phyloP scores from a whole-genome alignment of 352 stramenopile species.

The Globisporangium ultimum region DNA sequence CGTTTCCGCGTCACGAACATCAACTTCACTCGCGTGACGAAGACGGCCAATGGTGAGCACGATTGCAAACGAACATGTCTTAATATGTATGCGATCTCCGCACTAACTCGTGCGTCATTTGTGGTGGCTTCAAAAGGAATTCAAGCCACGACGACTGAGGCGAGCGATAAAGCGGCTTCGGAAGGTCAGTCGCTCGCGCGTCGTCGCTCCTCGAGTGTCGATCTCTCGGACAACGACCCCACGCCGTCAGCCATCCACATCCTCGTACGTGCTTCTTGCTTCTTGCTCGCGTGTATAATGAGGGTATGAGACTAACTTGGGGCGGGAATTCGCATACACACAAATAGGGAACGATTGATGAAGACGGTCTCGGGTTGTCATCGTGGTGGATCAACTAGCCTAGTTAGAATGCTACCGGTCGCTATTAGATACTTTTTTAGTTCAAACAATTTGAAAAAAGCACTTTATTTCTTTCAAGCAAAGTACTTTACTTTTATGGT shows the following conservation, averaged over 20 bases:
- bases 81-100: background rate
- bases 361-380: slow-evolving; percentile 77
- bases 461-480: too few species aligned
- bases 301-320: too few species aligned
- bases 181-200: slow-evolving; percentile 58
- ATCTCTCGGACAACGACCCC: slow-evolving; percentile 79
- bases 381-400: slow-evolving; percentile 71
- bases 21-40: slow-evolving; percentile 87
- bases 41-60: slow-evolving; percentile 64
- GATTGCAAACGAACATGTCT: background rate
- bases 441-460: background rate
- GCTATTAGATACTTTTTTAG: slow-evolving; percentile 11
- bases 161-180: slow-evolving; percentile 52
- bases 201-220: slow-evolving; percentile 77
- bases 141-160: slow-evolving; percentile 80
- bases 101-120: slow-evolving; percentile 5
- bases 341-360: slow-evolving; percentile 79
- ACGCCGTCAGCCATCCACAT: slow-evolving; percentile 84
- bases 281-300: background rate
- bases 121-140: slow-evolving; percentile 30
- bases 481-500: too few species aligned
- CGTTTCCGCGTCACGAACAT: slow-evolving; percentile 86
- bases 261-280: slow-evolving; percentile 34
- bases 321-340: too few species aligned
- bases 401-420: too few species aligned